Base-by-base conservation (phyloP, 805 yeast species). In the Kregervanrija fluxuum region DNA sequence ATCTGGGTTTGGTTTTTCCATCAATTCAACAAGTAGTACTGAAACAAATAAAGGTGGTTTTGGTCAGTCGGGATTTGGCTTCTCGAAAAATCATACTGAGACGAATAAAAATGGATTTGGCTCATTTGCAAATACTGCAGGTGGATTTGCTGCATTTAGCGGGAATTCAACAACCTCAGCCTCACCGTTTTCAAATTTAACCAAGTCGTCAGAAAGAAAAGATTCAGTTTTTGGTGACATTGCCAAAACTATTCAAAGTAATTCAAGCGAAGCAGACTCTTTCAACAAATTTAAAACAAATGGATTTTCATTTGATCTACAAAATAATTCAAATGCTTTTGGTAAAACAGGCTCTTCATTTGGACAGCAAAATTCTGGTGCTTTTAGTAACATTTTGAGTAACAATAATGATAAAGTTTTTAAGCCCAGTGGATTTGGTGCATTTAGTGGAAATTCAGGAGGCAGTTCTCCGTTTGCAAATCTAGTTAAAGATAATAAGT, bases 1-100 rank as follows among this genome's bases (percentile, higher is more conserved):
- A 31, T 42, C 61, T 5, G 42, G 54, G 6, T 59, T 55, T 48
- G 61, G 61, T 3, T 34, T 34, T 32, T 15, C 38, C 12, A n/a
- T n/a, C n/a, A n/a, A n/a, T n/a, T n/a, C n/a, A n/a, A n/a, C 32
- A 12, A 22, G n/a, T 13, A n/a, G 22, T 10, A 36, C 35, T 30
- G 33, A 34, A n/a, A 35, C 35, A 22, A 22, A 22, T 5, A 22
- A 22, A 22, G 8, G 28, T 22, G 33, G 30, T 12, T 35, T 44
- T 37, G 42, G 42, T 2, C 43, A 47, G 30, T 41, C 61, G 4
- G 42, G 54, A 8, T 59, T 55, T 48, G 61, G 61, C 2, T 34
- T 35, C 30, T 15, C 38, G 12, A n/a, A 31, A 12, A 22, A 22
- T 13, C n/a, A 22, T 10, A 36, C 37, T 30, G 33, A 34, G n/a